Conservation (phyloP, 129 eudicot genomes). For the Ambrosia artemisiifolia region DNA sequence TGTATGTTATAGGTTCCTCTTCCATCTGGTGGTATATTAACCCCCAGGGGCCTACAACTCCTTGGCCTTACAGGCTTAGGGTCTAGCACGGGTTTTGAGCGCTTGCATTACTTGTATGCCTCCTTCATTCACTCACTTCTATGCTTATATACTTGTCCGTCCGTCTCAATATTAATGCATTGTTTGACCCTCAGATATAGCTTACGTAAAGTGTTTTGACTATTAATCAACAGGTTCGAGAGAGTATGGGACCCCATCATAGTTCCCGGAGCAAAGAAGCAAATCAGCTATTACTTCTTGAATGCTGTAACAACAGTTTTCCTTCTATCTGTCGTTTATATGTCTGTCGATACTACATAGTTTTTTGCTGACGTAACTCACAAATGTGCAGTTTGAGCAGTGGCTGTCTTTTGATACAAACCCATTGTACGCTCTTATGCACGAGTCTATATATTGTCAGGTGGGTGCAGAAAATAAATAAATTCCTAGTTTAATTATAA, state of each 20-base stretch:
- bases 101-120: constrained; percentile 82
- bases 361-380: neutral
- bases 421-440: constrained; percentile 83
- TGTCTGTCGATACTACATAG: neutral
- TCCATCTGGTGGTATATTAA: constrained; percentile 95
- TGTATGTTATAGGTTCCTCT: constrained; percentile 57
- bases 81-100: constrained; percentile 85
- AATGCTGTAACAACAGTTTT: constrained; percentile 53
- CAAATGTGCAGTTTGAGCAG: constrained; percentile 67
- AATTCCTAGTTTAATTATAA: neutral
- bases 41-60: constrained; percentile 80
- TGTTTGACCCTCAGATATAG: neutral
- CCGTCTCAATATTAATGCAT: neutral
- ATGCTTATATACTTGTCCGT: neutral
- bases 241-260: constrained; percentile 92
- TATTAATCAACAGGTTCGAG: constrained; percentile 54
- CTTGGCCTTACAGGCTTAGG: constrained; percentile 87
- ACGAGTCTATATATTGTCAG: constrained; percentile 91
- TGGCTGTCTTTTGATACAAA: constrained; percentile 70
- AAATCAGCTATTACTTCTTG: constrained; percentile 76
- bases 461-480: constrained; percentile 25
- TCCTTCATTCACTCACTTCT: neutral
- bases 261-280: constrained; percentile 77
- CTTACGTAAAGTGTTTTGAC: neutral
- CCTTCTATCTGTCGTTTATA: neutral